These are phyloP conservation scores for Tolypocladium ophioglossoides DNA, from an alignment of 2,329 filamentous ascomycete species.

Conservation along the genomic window DNA sequence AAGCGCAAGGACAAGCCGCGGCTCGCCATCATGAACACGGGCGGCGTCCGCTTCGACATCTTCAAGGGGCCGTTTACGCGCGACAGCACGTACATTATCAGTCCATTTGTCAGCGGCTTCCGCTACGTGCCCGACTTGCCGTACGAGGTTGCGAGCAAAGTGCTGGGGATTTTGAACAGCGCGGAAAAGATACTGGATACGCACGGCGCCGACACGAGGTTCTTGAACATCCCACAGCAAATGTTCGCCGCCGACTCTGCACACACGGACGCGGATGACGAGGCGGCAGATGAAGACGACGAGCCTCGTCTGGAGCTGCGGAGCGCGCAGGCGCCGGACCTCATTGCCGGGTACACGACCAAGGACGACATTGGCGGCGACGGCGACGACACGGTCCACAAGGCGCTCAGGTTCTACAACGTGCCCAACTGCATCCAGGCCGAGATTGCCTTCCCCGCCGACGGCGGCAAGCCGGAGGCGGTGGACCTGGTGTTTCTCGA, in stretches of 20 bases:
- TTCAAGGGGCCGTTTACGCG: slow-evolving; percentile 86
- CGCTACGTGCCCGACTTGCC: slow-evolving; percentile 71
- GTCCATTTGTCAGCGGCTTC: slow-evolving; percentile 76
- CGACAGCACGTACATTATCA: slow-evolving; percentile 77
- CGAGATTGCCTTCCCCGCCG: slow-evolving; percentile 48
- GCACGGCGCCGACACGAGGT: slow-evolving; percentile 27
- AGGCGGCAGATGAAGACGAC: slow-evolving; percentile 7
- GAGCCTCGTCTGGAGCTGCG: slow-evolving; percentile 21
- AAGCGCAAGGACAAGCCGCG: slow-evolving; percentile 50
- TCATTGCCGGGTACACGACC: slow-evolving; percentile 73
- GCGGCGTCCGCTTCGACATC: slow-evolving; percentile 88
- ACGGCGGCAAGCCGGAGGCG: slow-evolving; percentile 47
- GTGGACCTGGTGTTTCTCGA: slow-evolving; percentile 89
- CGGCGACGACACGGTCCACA: slow-evolving; percentile 84
- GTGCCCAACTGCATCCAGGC: slow-evolving; percentile 80
- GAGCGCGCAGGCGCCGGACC: slow-evolving; percentile 16
- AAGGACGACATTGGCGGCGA: slow-evolving; percentile 71
- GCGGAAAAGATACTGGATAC: slow-evolving; percentile 36
- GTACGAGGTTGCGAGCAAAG: slow-evolving; percentile 59
- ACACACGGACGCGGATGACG: slow-evolving; percentile 1
- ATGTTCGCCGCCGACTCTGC: slow-evolving; percentile 14
- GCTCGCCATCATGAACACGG: slow-evolving; percentile 76
- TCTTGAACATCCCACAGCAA: slow-evolving; percentile 39
- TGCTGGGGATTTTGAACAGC: slow-evolving; percentile 50
- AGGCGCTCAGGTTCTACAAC: slow-evolving; percentile 59